Evolutionary conservation across 257 asterid species (phyloP).

Genomic region (Fraxinus pennsylvanica): DNA sequence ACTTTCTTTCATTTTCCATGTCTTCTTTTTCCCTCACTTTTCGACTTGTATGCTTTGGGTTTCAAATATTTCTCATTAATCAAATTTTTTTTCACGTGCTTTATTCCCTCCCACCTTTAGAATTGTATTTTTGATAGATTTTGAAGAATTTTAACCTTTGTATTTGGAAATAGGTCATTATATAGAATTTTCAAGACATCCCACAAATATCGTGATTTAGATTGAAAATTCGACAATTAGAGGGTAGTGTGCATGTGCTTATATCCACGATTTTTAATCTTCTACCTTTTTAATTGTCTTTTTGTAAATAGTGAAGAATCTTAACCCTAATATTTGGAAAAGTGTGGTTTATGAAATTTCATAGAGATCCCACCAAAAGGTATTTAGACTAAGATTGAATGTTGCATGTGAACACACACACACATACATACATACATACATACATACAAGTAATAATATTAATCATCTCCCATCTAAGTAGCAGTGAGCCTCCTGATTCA

Average conservation of each 20-base stretch:
- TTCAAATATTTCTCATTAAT: slow-evolving; percentile 12
- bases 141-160: not conserved
- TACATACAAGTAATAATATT: too few species aligned
- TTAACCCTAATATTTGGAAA: not conserved
- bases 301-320: not conserved
- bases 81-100: slow-evolving; percentile 18
- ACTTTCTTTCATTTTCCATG: not conserved
- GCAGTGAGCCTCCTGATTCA: too few species aligned
- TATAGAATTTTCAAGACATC: not conserved
- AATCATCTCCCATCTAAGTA: too few species aligned
- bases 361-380: not conserved
- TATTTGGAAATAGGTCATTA: not conserved
- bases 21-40: not conserved
- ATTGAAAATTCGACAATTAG: not conserved
- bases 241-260: not conserved
- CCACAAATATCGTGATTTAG: not conserved
- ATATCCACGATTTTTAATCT: not conserved
- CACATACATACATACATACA: too few species aligned
- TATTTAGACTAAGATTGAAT: too few species aligned
- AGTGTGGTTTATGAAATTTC: not conserved
- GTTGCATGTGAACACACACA: too few species aligned
- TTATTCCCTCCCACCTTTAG: slow-evolving; percentile 30
- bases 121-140: not conserved
- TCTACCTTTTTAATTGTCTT: not conserved
- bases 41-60: not conserved